phyloP scores from a whole-genome alignment of 352 stramenopile genomes.

The Globisporangium heterothallicum region DNA sequence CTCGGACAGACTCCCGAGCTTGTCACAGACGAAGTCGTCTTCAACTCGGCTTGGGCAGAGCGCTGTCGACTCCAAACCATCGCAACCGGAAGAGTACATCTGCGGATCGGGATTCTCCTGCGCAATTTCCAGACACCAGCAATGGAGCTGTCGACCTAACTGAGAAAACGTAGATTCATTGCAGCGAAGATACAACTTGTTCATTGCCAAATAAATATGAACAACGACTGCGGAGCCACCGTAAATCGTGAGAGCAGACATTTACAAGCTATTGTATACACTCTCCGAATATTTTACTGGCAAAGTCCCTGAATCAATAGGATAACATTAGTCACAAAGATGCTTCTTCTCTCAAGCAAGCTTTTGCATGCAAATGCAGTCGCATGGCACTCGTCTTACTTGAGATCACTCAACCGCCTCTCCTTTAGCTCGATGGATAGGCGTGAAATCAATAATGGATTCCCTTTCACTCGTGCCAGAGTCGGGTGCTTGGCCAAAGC shows the following conservation, averaged over 20 bases:
- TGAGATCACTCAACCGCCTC: conserved; percentile 10
- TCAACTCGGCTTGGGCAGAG: conserved; percentile 49
- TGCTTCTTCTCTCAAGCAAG: neutral
- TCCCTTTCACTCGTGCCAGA: conserved; percentile 25
- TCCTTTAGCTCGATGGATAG: conserved; percentile 15
- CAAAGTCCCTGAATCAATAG: conserved; percentile 15
- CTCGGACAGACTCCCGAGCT: conserved; percentile 51
- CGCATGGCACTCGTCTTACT: conserved; percentile 11
- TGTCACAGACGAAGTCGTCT: conserved; percentile 49
- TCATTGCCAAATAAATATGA: neutral
- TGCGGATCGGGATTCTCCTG: conserved; percentile 46
- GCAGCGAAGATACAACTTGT: too few species aligned
- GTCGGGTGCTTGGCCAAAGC: conserved; percentile 22
- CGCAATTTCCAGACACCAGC: conserved; percentile 35
- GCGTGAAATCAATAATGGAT: conserved; percentile 21
- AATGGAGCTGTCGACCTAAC: conserved; percentile 17
- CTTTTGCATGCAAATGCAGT: too few species aligned
- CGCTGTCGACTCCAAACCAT: conserved; percentile 56
- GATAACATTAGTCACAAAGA: conserved; percentile 5
- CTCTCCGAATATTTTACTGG: conserved; percentile 3
- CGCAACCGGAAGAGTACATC: conserved; percentile 44
- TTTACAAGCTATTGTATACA: neutral
- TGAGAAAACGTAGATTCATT: neutral
- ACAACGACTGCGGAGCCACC: neutral
- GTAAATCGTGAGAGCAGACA: neutral